phyloP scores from a whole-genome alignment of 129 eudicot species.

The Centella asiatica region DNA sequence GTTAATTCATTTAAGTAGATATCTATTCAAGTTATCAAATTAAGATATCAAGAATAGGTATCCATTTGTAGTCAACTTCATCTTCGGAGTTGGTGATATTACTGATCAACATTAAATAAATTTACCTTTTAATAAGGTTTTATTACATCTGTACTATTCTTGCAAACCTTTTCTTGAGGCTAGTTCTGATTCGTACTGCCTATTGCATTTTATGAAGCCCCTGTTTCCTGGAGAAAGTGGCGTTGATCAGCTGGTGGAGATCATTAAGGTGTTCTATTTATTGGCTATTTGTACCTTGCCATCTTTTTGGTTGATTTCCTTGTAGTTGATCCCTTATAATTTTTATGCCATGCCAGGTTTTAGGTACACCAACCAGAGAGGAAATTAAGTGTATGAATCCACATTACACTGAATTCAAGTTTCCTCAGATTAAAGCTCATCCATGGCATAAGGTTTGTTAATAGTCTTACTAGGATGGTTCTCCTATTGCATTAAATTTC shows the following conservation, averaged over 20 bases:
- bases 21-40: no score
- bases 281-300: background rate
- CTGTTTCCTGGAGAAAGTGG: slow-evolving; percentile 99
- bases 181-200: slow-evolving; percentile 8
- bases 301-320: background rate
- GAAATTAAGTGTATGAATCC: slow-evolving; percentile 99
- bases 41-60: no score
- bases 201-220: slow-evolving; percentile 51
- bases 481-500: background rate
- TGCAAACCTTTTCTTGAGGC: background rate
- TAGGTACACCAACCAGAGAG: slow-evolving; percentile 98
- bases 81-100: no score
- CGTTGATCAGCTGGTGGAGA: slow-evolving; percentile 91
- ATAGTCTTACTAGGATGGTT: background rate
- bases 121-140: background rate
- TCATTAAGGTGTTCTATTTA: slow-evolving; percentile 53
- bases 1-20: no score
- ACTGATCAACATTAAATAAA: background rate
- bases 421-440: slow-evolving; percentile 97
- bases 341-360: slow-evolving; percentile 31
- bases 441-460: slow-evolving; percentile 95
- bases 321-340: background rate
- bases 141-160: background rate
- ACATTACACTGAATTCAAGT: slow-evolving; percentile 81
- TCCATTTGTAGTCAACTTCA: no score